These are phyloP conservation scores for Phytophthora sp. DNA, from an alignment of 352 stramenopile species.

Conservation along the genomic window DNA sequence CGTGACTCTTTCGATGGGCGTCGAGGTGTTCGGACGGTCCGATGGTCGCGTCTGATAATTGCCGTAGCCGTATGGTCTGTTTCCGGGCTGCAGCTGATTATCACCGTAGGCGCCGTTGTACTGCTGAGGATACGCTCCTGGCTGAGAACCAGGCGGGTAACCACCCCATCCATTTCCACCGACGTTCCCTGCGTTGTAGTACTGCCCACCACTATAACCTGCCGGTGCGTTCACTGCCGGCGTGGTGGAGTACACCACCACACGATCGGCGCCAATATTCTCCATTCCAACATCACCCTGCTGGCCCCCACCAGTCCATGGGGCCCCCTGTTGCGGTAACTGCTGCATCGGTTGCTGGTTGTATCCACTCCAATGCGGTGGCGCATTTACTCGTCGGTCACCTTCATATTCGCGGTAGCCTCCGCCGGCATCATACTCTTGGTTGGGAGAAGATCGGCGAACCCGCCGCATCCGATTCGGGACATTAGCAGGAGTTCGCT, in stretches of 20 bases:
- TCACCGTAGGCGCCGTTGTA: slow-evolving; percentile 18
- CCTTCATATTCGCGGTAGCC: slow-evolving; percentile 35
- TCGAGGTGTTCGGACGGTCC: slow-evolving; percentile 25
- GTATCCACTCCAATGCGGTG: slow-evolving; percentile 32
- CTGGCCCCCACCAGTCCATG: slow-evolving; percentile 17
- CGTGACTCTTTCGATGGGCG: slow-evolving; percentile 33
- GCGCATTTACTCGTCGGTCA: slow-evolving; percentile 23
- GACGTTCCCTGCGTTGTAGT: slow-evolving; percentile 25
- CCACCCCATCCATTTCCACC: slow-evolving; percentile 27
- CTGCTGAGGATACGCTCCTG: slow-evolving; percentile 25
- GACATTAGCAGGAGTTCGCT: slow-evolving; percentile 5
- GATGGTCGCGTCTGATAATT: slow-evolving; percentile 25
- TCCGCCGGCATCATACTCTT: slow-evolving; percentile 32
- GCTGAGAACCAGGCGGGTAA: slow-evolving; percentile 11
- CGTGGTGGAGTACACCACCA: slow-evolving; percentile 44
- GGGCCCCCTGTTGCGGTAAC: slow-evolving; percentile 15
- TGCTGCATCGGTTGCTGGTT: slow-evolving; percentile 32
- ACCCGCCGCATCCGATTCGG: slow-evolving; percentile 23
- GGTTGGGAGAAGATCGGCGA: slow-evolving; percentile 22
- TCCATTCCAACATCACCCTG: slow-evolving; percentile 24
- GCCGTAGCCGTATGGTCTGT: slow-evolving; percentile 21
- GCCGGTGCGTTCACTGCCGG: neutral
- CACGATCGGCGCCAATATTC: slow-evolving; percentile 31
- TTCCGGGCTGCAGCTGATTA: slow-evolving; percentile 13
- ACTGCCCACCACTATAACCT: slow-evolving; percentile 25